Percentiles rank a stretch among this genome's conserved stretches.
These are phyloP conservation scores for Margaritispora aquatica DNA, from an alignment of 495 filamentous ascomycete species.

Conservation along the genomic window DNA sequence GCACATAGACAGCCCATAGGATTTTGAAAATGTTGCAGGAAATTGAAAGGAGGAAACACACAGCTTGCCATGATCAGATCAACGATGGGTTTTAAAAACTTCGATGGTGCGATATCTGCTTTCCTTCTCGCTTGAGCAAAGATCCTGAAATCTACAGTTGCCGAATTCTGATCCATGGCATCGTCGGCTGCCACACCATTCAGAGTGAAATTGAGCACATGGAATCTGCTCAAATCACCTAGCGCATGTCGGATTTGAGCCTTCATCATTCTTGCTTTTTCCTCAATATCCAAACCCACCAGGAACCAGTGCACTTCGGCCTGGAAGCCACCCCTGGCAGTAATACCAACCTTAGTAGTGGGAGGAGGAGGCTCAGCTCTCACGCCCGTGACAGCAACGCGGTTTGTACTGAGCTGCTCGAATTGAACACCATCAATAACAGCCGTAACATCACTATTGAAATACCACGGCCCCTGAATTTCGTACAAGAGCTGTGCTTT, in stretches of 20 bases:
- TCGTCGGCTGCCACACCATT: slow-evolving; percentile 27
- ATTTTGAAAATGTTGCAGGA: too few species aligned
- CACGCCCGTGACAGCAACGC: slow-evolving; percentile 38
- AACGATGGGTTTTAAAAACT: slow-evolving; percentile 32
- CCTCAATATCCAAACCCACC: slow-evolving; percentile 23
- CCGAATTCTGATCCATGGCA: slow-evolving; percentile 27
- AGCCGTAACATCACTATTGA: slow-evolving; percentile 52
- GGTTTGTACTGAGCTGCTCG: slow-evolving; percentile 35
- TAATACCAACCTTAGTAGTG: slow-evolving; percentile 16
- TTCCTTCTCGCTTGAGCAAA: slow-evolving; percentile 36
- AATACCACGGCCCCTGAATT: slow-evolving; percentile 54
- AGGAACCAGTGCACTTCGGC: slow-evolving; percentile 19
- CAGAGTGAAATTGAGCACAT: slow-evolving; percentile 26
- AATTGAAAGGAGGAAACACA: too few species aligned
- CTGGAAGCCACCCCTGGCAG: slow-evolving; percentile 15
- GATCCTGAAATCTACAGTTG: slow-evolving; percentile 32
- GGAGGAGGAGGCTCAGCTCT: slow-evolving; percentile 38
- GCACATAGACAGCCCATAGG: too few species aligned
- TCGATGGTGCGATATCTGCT: slow-evolving; percentile 19
- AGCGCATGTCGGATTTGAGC: slow-evolving; percentile 10
- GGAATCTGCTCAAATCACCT: slow-evolving; percentile 9
- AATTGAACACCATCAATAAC: slow-evolving; percentile 40
- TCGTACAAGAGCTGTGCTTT: slow-evolving; percentile 54
- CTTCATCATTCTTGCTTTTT: slow-evolving; percentile 16
- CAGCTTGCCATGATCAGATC: slow-evolving; percentile 32